phyloP scores from a whole-genome alignment of 768 basidiomycete genomes.

The Leccinum arenicola region DNA sequence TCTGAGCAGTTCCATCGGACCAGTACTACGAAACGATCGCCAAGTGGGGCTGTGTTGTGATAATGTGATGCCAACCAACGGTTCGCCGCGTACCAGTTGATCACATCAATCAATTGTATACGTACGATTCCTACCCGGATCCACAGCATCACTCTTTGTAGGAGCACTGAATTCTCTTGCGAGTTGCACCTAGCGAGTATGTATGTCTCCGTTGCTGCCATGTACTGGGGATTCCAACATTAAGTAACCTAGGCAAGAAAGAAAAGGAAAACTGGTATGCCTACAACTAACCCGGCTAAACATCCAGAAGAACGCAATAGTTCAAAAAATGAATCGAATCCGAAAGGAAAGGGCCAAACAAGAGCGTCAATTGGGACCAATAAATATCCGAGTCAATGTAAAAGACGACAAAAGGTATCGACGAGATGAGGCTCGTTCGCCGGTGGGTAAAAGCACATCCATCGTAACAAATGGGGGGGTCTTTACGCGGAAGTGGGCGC shows the following conservation, averaged over 20 bases:
- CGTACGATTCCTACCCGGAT: not conserved
- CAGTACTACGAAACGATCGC: too few relatives aligned
- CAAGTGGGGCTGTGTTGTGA: not conserved
- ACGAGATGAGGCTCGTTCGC: constrained; percentile 38
- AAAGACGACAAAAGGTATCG: constrained; percentile 23
- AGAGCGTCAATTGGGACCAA: not conserved
- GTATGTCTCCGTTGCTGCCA: not conserved
- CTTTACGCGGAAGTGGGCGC: constrained; percentile 15
- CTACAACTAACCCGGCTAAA: not conserved
- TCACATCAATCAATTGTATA: not conserved
- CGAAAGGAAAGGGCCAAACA: not conserved
- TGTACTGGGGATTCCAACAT: not conserved
- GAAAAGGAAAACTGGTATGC: not conserved
- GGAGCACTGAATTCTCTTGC: not conserved
- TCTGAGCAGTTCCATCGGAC: too few relatives aligned
- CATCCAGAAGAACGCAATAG: not conserved
- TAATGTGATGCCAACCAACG: not conserved
- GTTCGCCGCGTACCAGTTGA: too few relatives aligned
- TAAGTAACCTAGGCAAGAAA: not conserved
- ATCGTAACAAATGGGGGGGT: constrained; percentile 5
- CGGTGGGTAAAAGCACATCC: constrained; percentile 28
- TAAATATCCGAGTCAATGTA: not conserved
- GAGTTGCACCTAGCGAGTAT: not conserved
- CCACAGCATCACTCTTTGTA: not conserved
- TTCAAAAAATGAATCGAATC: not conserved